Conservation (phyloP, 129 eudicot species). For the Helichrysum umbraculigerum region DNA sequence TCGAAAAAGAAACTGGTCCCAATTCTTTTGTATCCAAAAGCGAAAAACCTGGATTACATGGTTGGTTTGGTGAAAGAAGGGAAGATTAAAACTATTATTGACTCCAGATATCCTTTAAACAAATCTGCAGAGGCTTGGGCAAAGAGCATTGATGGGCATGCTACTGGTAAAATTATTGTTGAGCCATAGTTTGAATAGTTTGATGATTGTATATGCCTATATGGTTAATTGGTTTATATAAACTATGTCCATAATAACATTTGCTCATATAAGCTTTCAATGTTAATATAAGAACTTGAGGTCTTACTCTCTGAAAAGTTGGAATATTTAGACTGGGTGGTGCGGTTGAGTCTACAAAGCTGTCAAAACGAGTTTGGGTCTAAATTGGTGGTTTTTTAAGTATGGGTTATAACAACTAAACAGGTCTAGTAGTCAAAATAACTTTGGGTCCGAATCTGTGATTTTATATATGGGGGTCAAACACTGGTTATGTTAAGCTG, state of each 20-base stretch:
- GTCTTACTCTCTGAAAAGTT: too few relatives aligned
- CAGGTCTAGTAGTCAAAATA: too few relatives aligned
- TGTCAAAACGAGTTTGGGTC: too few relatives aligned
- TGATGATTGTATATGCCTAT: conserved; percentile 6
- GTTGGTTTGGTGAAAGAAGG: conserved; percentile 70
- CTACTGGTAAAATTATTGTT: conserved; percentile 73
- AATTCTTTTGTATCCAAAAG: conserved; percentile 49
- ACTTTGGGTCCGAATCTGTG: too few relatives aligned
- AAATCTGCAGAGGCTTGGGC: conserved; percentile 83
- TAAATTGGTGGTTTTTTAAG: too few relatives aligned
- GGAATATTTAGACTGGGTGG: not conserved
- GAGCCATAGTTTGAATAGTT: conserved; percentile 42
- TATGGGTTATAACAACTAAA: too few relatives aligned
- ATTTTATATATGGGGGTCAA: too few relatives aligned
- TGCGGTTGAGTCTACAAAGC: not conserved
- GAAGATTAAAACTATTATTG: conserved; percentile 61
- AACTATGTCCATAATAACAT: not conserved
- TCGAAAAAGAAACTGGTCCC: conserved; percentile 77
- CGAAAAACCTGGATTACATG: conserved; percentile 53
- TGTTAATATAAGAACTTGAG: too few relatives aligned
- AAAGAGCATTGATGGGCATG: conserved; percentile 79
- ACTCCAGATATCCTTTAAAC: conserved; percentile 58
- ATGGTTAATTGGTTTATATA: not conserved
- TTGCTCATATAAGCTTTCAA: not conserved
- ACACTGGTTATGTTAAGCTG: too few relatives aligned